Evolutionary conservation across 176 grass and related monocot genomes (phyloP), one percentile per base, ranked within the genome.

Genomic region (Chloris gayana): DNA sequence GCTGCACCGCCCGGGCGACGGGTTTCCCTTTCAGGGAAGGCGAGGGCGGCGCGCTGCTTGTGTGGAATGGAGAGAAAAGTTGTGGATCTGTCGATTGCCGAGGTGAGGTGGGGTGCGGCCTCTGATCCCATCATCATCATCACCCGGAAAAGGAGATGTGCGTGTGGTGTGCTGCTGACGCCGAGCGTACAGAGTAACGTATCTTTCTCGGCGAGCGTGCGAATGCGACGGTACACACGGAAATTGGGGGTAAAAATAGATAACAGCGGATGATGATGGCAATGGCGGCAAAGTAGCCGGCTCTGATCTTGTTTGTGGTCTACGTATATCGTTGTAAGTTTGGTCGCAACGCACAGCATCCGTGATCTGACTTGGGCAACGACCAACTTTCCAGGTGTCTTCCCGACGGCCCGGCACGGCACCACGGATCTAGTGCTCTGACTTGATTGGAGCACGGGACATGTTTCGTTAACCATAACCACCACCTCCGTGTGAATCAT

Each of bases 191-290:
- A 25, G 22, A 24, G 56, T 25, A 59, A 27, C 70, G 69, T 75
- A 70, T 54, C 82, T 76, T 76, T 85, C 82, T 22, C 6, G 44
- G 54, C 21, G 70, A 42, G 81, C 63, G 87, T 85, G 82, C 51
- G 70, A 75, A 70, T 21, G 56, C 47, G 76, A 50, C 34, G 13
- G 47, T 47, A 37, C 5, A 47, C 46, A 41, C 31, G 62, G 24
- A 24, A 82, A 37, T 32, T 18, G 60, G 58, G 35, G 35, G 35
- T 29, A n/a, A n/a, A n/a, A n/a, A n/a, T n/a, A n/a, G n/a, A n/a
- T n/a, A n/a, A 0, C 7, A 24, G 38, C 29, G 5, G 25, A 17
- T 61, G 14, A 45, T 67, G 14, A 49, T 49, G 46, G 46, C 14
- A 44, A 13, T 44, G 50, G 70, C 38, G 71, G 80, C 75, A 73